These are phyloP conservation scores for Erodium texanum DNA, from an alignment of 441 rosid genomes.

Conservation along the genomic window DNA sequence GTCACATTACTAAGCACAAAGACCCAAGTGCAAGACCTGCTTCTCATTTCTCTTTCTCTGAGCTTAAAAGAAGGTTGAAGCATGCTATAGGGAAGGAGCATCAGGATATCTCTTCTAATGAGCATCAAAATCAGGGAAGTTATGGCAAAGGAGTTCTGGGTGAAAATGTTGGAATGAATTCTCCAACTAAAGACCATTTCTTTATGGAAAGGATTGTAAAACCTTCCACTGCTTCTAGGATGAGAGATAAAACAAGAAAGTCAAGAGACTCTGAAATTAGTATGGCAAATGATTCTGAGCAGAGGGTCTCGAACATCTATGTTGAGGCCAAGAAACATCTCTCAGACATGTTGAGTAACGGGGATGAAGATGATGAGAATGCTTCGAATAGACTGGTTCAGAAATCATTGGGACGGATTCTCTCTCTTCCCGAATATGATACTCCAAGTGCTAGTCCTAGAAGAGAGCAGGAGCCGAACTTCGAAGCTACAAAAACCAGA, in stretches of 20 bases:
- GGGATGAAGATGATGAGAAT: slow-evolving; percentile 34
- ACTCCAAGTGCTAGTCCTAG: slow-evolving; percentile 70
- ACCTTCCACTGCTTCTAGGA: slow-evolving; percentile 36
- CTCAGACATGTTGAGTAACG: slow-evolving; percentile 61
- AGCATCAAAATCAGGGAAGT: slow-evolving; percentile 14
- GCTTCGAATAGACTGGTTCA: slow-evolving; percentile 36
- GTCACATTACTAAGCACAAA: slow-evolving; percentile 27
- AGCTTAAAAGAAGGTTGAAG: slow-evolving; percentile 77
- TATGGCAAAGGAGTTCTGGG: slow-evolving; percentile 25
- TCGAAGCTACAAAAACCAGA: slow-evolving; percentile 41
- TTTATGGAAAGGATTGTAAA: slow-evolving; percentile 68
- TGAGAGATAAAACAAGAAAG: slow-evolving; percentile 30
- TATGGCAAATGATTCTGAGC: slow-evolving; percentile 29
- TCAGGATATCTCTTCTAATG: background rate
- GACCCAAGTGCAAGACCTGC: slow-evolving; percentile 39
- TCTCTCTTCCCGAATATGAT: slow-evolving; percentile 64
- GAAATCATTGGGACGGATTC: slow-evolving; percentile 68
- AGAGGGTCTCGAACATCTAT: slow-evolving; percentile 59
- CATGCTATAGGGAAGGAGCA: slow-evolving; percentile 75
- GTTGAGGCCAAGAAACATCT: slow-evolving; percentile 87
- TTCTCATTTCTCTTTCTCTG: slow-evolving; percentile 57
- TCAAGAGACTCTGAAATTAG: slow-evolving; percentile 27
- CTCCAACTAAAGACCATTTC: slow-evolving; percentile 76
- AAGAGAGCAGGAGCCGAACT: slow-evolving; percentile 38
- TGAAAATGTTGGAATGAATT: slow-evolving; percentile 42